These are phyloP conservation scores for Cenchrus americanus DNA, from an alignment of 176 grass and related monocot species.

Conservation along the genomic window DNA sequence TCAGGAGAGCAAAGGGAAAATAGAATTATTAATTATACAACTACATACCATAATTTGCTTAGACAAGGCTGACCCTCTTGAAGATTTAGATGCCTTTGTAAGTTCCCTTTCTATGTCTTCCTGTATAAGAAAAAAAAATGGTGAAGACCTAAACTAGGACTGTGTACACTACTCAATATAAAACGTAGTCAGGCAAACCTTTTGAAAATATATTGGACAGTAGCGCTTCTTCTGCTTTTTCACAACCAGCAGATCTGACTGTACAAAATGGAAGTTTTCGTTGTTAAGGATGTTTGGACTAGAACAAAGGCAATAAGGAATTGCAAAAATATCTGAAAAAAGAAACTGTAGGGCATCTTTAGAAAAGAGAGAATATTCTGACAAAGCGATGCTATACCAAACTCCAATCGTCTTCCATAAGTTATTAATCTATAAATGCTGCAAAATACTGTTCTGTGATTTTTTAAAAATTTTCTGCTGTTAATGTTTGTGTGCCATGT, in stretches of 20 bases:
- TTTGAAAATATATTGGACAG: conserved; percentile 97
- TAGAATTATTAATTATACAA: conserved; percentile 18
- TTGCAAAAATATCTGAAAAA: conserved; percentile 14
- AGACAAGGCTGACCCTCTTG: conserved; percentile 66
- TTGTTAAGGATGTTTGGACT: conserved; percentile 1
- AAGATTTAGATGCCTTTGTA: conserved; percentile 55
- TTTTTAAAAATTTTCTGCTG: neutral
- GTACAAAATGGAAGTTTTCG: conserved; percentile 46
- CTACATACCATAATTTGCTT: conserved; percentile 79
- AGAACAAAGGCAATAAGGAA: neutral
- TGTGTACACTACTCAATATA: neutral
- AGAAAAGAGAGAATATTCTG: neutral
- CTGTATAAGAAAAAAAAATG: conserved; percentile 29
- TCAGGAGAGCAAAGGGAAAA: conserved; percentile 3
- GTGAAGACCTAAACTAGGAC: conserved; percentile 30
- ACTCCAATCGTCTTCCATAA: neutral
- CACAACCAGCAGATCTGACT: conserved; percentile 92
- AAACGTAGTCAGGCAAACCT: conserved; percentile 52
- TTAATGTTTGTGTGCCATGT: neutral
- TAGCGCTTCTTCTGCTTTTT: conserved; percentile 95
- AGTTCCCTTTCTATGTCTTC: conserved; percentile 99
- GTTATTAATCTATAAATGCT: conserved; percentile 5
- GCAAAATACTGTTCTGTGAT: neutral
- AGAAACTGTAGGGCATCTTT: neutral
- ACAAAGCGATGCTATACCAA: neutral